phyloP scores from a whole-genome alignment of 495 filamentous ascomycete species.

The Barbatosphaeria neglecta region DNA sequence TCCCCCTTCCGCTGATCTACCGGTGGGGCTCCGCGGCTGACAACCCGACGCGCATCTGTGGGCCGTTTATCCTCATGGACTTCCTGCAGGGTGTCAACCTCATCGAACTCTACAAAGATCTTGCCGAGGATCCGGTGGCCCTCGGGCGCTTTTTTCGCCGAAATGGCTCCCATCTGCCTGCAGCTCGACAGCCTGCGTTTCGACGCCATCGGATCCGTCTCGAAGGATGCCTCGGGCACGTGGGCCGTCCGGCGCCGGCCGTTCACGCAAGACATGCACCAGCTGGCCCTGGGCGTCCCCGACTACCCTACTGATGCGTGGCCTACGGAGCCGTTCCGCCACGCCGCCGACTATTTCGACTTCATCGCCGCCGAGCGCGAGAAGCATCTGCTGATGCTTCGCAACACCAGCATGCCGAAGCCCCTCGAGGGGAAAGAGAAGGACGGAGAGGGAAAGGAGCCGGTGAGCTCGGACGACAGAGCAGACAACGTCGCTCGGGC shows the following conservation, averaged over 20 bases:
- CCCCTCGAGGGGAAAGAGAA: too few species aligned
- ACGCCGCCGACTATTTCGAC: neutral
- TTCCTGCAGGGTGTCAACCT: neutral
- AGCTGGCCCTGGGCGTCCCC: neutral
- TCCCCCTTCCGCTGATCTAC: neutral
- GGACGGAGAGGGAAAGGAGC: neutral
- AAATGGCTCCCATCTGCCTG: neutral
- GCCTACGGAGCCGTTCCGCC: neutral
- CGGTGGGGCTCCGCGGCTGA: too few species aligned
- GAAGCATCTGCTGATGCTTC: neutral
- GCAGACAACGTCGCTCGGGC: neutral
- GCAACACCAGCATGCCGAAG: neutral
- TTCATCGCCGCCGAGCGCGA: neutral
- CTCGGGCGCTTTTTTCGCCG: neutral
- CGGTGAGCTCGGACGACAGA: neutral
- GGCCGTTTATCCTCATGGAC: neutral
- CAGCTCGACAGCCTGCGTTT: neutral
- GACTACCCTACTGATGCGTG: neutral
- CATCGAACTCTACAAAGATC: neutral
- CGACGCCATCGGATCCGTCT: neutral
- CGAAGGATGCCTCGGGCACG: neutral
- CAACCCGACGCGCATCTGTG: neutral
- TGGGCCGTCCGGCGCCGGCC: neutral
- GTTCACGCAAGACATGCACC: neutral
- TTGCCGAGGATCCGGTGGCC: neutral